Conservation (phyloP, 352 stramenopile species). For the Phytopythium montanum region DNA sequence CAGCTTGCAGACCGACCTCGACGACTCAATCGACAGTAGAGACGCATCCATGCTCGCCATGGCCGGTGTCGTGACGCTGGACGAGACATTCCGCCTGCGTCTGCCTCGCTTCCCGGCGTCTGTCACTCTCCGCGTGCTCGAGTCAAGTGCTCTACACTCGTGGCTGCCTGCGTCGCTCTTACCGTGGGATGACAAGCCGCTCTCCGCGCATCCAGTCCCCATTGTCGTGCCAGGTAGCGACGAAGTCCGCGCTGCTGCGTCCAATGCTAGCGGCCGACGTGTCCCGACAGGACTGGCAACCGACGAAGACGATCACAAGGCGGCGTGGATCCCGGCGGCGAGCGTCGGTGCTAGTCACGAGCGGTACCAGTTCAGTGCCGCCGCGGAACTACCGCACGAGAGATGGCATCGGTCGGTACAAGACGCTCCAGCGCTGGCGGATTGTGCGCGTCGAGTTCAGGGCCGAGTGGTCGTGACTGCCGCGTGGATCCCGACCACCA, state of each 20-base stretch:
- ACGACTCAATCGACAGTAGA: neutral
- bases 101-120: slow-evolving; percentile 48
- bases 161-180: neutral
- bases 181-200: slow-evolving; percentile 20
- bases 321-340: slow-evolving; percentile 21
- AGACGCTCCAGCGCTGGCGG: slow-evolving; percentile 40
- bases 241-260: neutral
- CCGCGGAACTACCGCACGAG: slow-evolving; percentile 26
- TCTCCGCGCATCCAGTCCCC: slow-evolving; percentile 50
- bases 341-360: slow-evolving; percentile 51
- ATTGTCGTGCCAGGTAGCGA: slow-evolving; percentile 46
- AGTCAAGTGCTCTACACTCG: slow-evolving; percentile 25
- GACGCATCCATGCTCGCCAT: neutral
- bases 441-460: slow-evolving; percentile 35
- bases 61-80: slow-evolving; percentile 37
- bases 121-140: slow-evolving; percentile 44
- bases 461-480: slow-evolving; percentile 42
- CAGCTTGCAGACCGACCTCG: neutral
- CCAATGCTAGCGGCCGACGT: neutral
- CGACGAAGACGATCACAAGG: neutral
- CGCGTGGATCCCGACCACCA: slow-evolving; percentile 27
- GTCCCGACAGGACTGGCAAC: too few species aligned
- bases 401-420: slow-evolving; percentile 60
- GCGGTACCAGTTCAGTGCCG: slow-evolving; percentile 78
- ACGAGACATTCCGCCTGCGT: slow-evolving; percentile 41